phyloP scores from a whole-genome alignment of 1,139 yeast species.

The Hemisphaericaspora lyxosophila region DNA sequence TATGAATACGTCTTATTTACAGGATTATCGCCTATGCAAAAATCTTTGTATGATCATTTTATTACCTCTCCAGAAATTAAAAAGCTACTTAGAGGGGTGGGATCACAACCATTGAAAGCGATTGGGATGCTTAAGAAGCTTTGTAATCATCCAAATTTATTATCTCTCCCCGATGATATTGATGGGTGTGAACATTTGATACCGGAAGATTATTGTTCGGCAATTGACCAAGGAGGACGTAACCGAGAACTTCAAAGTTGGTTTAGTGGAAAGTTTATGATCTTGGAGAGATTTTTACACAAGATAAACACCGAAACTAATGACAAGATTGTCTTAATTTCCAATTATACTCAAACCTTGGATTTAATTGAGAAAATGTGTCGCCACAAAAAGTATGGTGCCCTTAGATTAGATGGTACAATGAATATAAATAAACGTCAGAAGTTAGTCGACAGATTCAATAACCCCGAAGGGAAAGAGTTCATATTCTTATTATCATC shows the following conservation, averaged over 20 bases:
- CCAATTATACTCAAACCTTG: conserved; percentile 91
- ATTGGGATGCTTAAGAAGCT: conserved; percentile 85
- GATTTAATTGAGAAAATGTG: conserved; percentile 90
- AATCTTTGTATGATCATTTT: conserved; percentile 66
- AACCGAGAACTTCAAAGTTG: conserved; percentile 59
- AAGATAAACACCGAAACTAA: conserved; percentile 78
- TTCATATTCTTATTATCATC: conserved; percentile 87
- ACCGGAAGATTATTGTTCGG: conserved; percentile 70
- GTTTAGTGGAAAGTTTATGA: conserved; percentile 62
- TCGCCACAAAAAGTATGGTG: conserved; percentile 69
- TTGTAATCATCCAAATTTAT: conserved; percentile 89
- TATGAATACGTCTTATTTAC: conserved; percentile 95
- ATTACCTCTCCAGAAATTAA: conserved; percentile 79
- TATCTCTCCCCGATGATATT: conserved; percentile 73
- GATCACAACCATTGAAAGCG: conserved; percentile 86
- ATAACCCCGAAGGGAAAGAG: conserved; percentile 85
- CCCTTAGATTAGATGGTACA: conserved; percentile 87
- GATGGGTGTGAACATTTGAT: conserved; percentile 64
- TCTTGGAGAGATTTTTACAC: conserved; percentile 71
- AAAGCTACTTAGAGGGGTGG: conserved; percentile 64
- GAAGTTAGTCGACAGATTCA: conserved; percentile 85
- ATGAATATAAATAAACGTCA: conserved; percentile 91
- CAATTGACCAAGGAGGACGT: conserved; percentile 30
- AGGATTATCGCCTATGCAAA: conserved; percentile 77
- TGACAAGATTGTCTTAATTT: conserved; percentile 90